A percentile compares a stretch with the other conserved stretches of the same genome.
phyloP scores from a whole-genome alignment of 805 yeast genomes.

The Lipomyces chichibuensis region DNA sequence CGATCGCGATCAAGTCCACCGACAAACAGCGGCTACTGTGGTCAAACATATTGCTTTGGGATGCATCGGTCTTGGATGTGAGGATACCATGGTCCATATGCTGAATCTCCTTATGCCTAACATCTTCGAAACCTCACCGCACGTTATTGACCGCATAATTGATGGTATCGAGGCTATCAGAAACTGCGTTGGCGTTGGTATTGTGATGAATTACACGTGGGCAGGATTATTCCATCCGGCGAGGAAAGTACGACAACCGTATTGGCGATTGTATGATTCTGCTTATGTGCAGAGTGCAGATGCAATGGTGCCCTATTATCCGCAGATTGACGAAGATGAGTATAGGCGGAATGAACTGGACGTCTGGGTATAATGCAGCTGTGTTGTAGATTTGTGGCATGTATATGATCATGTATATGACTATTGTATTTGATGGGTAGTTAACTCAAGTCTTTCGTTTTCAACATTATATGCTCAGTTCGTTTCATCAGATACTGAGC shows the following conservation, averaged over 20 bases:
- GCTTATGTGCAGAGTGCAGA: constrained; percentile 76
- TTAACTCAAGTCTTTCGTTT: not conserved
- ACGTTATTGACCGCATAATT: constrained; percentile 78
- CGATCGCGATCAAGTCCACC: constrained; percentile 86
- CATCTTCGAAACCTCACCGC: constrained; percentile 92
- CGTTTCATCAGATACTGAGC: not conserved
- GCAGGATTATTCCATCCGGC: constrained; percentile 95
- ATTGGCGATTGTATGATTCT: constrained; percentile 80
- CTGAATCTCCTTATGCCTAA: constrained; percentile 85
- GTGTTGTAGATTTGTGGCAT: not conserved
- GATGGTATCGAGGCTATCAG: constrained; percentile 79
- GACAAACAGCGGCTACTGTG: constrained; percentile 93
- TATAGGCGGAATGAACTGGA: constrained; percentile 58
- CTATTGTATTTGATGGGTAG: not conserved
- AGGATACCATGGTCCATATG: constrained; percentile 81
- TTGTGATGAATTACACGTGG: constrained; percentile 74
- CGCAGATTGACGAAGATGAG: constrained; percentile 52
- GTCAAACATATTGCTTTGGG: constrained; percentile 80
- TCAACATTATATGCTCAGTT: not conserved
- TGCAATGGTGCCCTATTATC: constrained; percentile 81
- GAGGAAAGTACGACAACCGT: constrained; percentile 75
- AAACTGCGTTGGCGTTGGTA: constrained; percentile 73
- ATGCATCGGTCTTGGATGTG: constrained; percentile 72
- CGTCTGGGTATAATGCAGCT: constrained; percentile 44
- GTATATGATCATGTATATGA: not conserved